Conservation (phyloP, 2,329 filamentous ascomycete species). For the Monilinia vaccinii-corymbosi region DNA sequence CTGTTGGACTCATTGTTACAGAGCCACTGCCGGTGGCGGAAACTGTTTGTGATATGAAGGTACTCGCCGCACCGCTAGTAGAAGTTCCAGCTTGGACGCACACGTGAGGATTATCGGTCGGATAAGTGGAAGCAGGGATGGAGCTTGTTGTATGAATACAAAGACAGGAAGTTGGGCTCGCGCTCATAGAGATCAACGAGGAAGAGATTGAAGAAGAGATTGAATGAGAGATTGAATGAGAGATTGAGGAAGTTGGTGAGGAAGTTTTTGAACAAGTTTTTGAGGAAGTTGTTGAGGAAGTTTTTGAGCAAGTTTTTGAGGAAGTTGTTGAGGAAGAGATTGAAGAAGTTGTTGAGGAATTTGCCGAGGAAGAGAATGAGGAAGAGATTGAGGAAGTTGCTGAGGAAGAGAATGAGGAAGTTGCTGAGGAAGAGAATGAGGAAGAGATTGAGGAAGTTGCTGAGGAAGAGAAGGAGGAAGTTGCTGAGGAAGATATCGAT, state of each 20-base stretch:
- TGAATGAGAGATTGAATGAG: no score
- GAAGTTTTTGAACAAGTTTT: no score
- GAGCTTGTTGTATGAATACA: slow-evolving; percentile 12
- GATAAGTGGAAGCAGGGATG: slow-evolving; percentile 10
- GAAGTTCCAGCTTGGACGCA: slow-evolving; percentile 21
- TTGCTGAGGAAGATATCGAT: slow-evolving; percentile 11
- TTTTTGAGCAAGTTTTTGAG: no score
- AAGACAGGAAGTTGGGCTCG: slow-evolving; percentile 7
- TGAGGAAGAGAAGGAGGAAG: no score
- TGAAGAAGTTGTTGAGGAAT: slow-evolving; percentile 5
- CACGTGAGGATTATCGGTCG: slow-evolving; percentile 19
- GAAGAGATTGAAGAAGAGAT: slow-evolving; percentile 11
- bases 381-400: not conserved
- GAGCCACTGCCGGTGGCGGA: not conserved
- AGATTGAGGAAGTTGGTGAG: no score
- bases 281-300: no score
- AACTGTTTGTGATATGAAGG: not conserved
- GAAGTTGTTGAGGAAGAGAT: slow-evolving; percentile 10
- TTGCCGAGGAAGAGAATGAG: no score
- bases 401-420: not conserved
- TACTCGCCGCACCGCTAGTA: slow-evolving; percentile 2
- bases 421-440: not conserved
- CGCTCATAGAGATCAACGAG: not conserved
- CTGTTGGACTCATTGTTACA: not conserved
- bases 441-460: no score